These are phyloP conservation scores for Crithidia brevicula DNA, from an alignment of 208 protist species.

Conservation along the genomic window DNA sequence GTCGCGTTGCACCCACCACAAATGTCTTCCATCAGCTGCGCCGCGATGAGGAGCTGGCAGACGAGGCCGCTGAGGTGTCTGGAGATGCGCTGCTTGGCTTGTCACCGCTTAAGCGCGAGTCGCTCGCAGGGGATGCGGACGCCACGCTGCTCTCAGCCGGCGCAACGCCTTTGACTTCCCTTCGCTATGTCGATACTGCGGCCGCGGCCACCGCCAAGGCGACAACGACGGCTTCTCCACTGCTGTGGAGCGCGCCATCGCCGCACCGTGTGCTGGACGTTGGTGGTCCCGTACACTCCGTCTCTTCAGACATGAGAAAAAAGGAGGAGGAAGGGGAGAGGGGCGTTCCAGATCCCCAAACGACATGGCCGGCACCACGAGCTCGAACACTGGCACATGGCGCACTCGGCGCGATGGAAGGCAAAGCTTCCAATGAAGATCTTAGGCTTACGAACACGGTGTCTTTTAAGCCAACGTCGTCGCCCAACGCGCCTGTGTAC, in stretches of 20 bases:
- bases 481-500: too few relatives aligned
- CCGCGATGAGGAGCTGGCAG: background rate
- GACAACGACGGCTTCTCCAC: background rate
- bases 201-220: background rate
- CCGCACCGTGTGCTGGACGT: conserved; percentile 15
- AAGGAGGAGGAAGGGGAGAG: background rate
- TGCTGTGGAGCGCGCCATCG: background rate
- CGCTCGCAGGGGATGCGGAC: conserved; percentile 11
- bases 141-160: conserved; percentile 1
- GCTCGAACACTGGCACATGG: too few relatives aligned
- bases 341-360: background rate
- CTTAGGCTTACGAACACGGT: too few relatives aligned
- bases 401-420: too few relatives aligned
- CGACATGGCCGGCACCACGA: too few relatives aligned
- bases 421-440: too few relatives aligned
- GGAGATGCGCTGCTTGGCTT: conserved; percentile 4
- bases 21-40: conserved; percentile 6
- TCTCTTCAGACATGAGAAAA: background rate
- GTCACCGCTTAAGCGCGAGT: conserved; percentile 9
- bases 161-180: background rate
- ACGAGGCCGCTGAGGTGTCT: background rate
- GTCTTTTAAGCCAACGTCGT: too few relatives aligned
- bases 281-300: background rate
- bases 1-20: background rate
- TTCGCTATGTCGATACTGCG: background rate